Conservation (phyloP, 495 filamentous ascomycete species). For the Hypoxylon cercidicola region DNA sequence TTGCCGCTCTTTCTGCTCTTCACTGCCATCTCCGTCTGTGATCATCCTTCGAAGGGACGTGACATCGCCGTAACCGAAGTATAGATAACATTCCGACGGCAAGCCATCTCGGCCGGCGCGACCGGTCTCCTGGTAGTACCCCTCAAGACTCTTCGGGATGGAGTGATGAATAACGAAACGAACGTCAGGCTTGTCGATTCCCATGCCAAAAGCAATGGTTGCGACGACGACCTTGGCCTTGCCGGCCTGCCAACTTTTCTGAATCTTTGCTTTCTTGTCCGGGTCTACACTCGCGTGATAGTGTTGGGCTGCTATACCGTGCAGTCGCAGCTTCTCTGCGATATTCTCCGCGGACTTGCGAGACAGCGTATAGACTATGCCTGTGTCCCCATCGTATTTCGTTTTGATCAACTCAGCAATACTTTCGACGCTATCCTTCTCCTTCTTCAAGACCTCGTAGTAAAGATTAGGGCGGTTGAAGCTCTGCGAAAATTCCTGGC, state of each 20-base stretch:
- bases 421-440: constrained; percentile 63
- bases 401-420: constrained; percentile 78
- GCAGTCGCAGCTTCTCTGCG: constrained; percentile 69
- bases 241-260: constrained; percentile 84
- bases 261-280: constrained; percentile 70
- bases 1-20: constrained; percentile 83
- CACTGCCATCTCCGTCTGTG: constrained; percentile 74
- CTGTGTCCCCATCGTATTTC: constrained; percentile 75
- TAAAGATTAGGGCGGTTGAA: constrained; percentile 94
- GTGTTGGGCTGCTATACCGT: constrained; percentile 77
- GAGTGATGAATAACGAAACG: constrained; percentile 94
- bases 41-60: constrained; percentile 76
- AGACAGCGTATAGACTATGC: constrained; percentile 95
- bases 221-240: constrained; percentile 89
- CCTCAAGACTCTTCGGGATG: constrained; percentile 94
- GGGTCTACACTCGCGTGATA: constrained; percentile 85
- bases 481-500: constrained; percentile 83
- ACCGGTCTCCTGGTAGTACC: constrained; percentile 97
- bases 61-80: constrained; percentile 80
- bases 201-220: constrained; percentile 99
- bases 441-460: constrained; percentile 78
- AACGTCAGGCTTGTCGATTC: constrained; percentile 96
- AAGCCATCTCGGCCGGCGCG: constrained; percentile 92
- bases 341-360: constrained; percentile 82
- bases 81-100: constrained; percentile 88